These are phyloP conservation scores for Neonectria coccinea DNA, from an alignment of 2,329 filamentous ascomycete species.

Conservation along the genomic window DNA sequence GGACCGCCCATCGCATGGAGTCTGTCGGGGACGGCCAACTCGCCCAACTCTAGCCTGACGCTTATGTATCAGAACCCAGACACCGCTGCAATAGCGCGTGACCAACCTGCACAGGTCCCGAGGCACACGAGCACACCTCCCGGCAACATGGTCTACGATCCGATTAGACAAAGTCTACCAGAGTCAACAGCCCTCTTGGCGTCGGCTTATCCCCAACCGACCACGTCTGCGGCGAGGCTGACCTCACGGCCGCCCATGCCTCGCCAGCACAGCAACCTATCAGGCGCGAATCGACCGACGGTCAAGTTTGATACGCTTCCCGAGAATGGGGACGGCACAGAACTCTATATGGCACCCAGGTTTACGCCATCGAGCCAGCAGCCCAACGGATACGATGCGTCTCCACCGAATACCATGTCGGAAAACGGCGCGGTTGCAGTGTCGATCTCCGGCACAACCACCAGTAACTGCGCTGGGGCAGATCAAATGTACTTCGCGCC, in stretches of 20 bases:
- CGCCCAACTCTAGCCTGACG: constrained; percentile 84
- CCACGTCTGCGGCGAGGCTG: constrained; percentile 60
- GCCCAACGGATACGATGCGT: constrained; percentile 58
- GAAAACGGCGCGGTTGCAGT: constrained; percentile 44
- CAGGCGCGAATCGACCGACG: constrained; percentile 39
- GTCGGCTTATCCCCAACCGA: constrained; percentile 62
- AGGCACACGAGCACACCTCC: constrained; percentile 61
- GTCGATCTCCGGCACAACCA: constrained; percentile 33
- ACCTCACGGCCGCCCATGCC: constrained; percentile 51
- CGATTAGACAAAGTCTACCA: constrained; percentile 67
- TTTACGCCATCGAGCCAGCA: constrained; percentile 58
- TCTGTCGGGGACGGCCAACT: constrained; percentile 88
- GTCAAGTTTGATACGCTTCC: constrained; percentile 48
- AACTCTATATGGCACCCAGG: constrained; percentile 49
- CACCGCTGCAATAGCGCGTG: constrained; percentile 9
- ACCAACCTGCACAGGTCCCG: constrained; percentile 25
- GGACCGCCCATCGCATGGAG: constrained; percentile 79
- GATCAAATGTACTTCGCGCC: constrained; percentile 46
- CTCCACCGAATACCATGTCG: constrained; percentile 56
- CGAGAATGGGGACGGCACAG: constrained; percentile 49
- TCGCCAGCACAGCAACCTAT: constrained; percentile 42
- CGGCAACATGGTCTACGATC: constrained; percentile 71
- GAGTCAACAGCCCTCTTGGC: constrained; percentile 62
- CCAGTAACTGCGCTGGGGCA: constrained; percentile 29
- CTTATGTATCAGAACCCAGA: constrained; percentile 76